These are phyloP conservation scores for Dillenia turbinata DNA, from an alignment of 164 flowering plant genomes.

Conservation along the genomic window DNA sequence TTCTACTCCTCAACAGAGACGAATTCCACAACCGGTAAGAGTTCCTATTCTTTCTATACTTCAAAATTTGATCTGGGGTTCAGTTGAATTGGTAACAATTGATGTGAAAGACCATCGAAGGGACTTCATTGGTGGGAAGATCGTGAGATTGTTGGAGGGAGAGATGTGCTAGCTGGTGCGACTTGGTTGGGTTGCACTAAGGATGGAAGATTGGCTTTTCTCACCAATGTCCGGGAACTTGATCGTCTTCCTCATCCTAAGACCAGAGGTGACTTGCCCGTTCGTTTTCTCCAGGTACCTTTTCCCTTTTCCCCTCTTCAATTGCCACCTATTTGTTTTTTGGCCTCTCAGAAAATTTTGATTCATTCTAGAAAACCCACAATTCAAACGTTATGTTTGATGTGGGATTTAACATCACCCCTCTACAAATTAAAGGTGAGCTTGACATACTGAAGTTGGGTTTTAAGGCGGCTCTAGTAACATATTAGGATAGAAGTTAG, in stretches of 20 bases:
- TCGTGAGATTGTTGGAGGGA: constrained; percentile 63
- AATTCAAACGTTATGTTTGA: too few species aligned
- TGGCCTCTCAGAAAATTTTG: not conserved
- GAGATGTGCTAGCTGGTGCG: constrained; percentile 76
- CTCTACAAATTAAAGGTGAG: too few species aligned
- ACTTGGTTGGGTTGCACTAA: constrained; percentile 77
- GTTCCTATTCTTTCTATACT: not conserved
- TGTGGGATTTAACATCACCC: too few species aligned
- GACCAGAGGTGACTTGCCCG: constrained; percentile 72
- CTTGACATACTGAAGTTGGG: too few species aligned
- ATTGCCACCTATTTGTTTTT: not conserved
- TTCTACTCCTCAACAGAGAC: constrained; percentile 52
- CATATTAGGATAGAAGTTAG: too few species aligned
- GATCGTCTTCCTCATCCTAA: constrained; percentile 24
- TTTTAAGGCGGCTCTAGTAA: too few species aligned
- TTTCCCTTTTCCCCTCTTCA: not conserved
- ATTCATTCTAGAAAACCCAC: too few species aligned
- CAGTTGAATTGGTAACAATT: too few species aligned
- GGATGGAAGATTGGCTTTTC: constrained; percentile 61
- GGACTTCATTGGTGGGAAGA: constrained; percentile 61
- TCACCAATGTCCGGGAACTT: constrained; percentile 70
- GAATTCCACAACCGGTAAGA: constrained; percentile 54
- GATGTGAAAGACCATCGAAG: too few species aligned
- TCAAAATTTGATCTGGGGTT: too few species aligned
- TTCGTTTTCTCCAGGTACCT: constrained; percentile 69